Base-by-base conservation (phyloP, 306 rosid species). In the Echinosophora koreensis region DNA sequence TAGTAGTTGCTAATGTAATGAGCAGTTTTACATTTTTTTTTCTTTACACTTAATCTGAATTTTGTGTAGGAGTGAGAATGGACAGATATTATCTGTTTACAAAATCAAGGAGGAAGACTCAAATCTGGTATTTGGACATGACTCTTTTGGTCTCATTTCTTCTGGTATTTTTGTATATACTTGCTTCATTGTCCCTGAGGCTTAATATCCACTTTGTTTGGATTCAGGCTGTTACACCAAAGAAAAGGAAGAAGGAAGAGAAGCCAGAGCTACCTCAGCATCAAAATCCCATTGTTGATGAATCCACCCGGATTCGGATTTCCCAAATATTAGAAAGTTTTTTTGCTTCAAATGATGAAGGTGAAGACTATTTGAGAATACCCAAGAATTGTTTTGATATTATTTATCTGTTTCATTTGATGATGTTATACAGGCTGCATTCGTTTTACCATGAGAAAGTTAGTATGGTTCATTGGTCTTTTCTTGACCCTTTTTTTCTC, bases 221-320 rank as follows among this genome's bases (percentile, higher is more conserved):
- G 65, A 38, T 38, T 71, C 65, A 38, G 65, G 39, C 10, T 14
- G 5, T 12, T 10, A 0, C 18, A 13, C 38, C 65, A 12, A 38
- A 16, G 76, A 71, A 71, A 71, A 18, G 76, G 76, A 71, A 71
- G 66, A 17, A 6, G 12, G 12, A 14, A 38, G 54, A 38, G 52
- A 52, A 71, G 54, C 54, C 52, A 12, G 39, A 6, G 13, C 12
- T 8, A 13, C 6, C 5, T 55, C 3, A 3, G 39, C 1, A 11
- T 2, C 22, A 6, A 18, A 12, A 38, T 10, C 7, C 34, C 10
- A 6, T 54, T 38, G 0, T 0, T 46, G 42, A 3, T 51, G 39
- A 17, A 38, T 12, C 56, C 16, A 35, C 1, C 3, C 35, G 5
- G 60, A 14, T 54, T 7, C 16, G 75, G 75, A 17, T 52, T 69